A percentile compares a stretch with the other conserved stretches of the same genome.
phyloP scores from a whole-genome alignment of 371 early-diverging fungal species.

The Paramicrosporidium saccamoebae region DNA sequence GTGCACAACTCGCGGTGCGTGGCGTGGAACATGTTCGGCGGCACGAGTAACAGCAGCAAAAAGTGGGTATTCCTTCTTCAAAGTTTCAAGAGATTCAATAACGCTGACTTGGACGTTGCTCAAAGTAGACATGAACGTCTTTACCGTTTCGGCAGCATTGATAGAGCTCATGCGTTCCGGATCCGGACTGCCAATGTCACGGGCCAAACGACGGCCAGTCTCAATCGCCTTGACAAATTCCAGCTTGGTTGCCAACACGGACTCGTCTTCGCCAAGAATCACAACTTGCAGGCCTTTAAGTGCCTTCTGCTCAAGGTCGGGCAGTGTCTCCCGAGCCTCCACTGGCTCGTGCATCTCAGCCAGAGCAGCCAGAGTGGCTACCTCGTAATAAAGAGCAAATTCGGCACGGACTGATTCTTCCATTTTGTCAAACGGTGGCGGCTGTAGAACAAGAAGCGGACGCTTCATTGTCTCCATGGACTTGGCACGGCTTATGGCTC shows the following conservation, averaged over 20 bases:
- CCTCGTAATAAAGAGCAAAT: constrained; percentile 25
- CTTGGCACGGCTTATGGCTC: not conserved
- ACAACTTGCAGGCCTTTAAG: constrained; percentile 5
- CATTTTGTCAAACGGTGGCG: constrained; percentile 5
- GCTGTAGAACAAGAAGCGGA: constrained; percentile 1
- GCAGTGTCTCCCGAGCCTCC: constrained; percentile 47
- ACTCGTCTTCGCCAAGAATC: constrained; percentile 6
- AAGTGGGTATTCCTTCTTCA: constrained; percentile 44
- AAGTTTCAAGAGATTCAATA: constrained; percentile 17
- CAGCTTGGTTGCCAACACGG: constrained; percentile 5
- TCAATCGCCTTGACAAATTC: constrained; percentile 27
- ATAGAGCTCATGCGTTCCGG: constrained; percentile 58
- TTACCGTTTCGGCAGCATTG: constrained; percentile 25
- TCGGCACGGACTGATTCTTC: constrained; percentile 9
- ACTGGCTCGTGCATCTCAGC: constrained; percentile 33
- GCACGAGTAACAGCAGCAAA: constrained; percentile 44
- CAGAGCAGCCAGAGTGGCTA: constrained; percentile 28
- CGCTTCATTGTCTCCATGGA: not conserved
- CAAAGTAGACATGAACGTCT: constrained; percentile 12
- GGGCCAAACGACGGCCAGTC: constrained; percentile 15
- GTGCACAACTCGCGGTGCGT: constrained; percentile 37
- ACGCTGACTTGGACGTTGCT: constrained; percentile 18
- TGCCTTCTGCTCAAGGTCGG: constrained; percentile 10
- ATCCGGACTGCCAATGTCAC: constrained; percentile 45
- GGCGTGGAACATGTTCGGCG: constrained; percentile 25